Conservation (phyloP, 257 asterid species). For the Scutellaria baicalensis region DNA sequence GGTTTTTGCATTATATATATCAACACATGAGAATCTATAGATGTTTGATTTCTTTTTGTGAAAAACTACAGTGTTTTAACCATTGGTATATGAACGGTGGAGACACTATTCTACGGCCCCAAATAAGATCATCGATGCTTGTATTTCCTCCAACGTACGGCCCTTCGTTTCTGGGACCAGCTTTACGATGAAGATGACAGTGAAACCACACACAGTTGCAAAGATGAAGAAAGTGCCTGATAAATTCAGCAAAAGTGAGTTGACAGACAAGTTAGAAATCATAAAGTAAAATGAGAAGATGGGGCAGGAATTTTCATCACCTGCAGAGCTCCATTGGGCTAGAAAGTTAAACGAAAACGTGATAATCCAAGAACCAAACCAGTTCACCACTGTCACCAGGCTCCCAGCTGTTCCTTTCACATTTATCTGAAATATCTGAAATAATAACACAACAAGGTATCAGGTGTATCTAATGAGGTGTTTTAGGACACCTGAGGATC, state of each 20-base stretch:
- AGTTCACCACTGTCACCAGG: constrained; percentile 73
- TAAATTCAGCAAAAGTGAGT: neutral
- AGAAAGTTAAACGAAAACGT: constrained; percentile 72
- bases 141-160: constrained; percentile 73
- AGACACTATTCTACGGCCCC: neutral
- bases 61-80: too few species aligned
- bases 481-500: neutral
- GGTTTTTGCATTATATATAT: too few species aligned
- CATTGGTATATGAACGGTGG: too few species aligned
- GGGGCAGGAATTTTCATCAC: constrained; percentile 23
- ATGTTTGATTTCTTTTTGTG: too few species aligned
- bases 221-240: constrained; percentile 75
- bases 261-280: neutral
- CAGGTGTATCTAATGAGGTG: neutral
- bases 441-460: neutral
- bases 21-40: too few species aligned
- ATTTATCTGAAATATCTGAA: constrained; percentile 79
- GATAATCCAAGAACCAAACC: constrained; percentile 81
- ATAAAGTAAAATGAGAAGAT: neutral
- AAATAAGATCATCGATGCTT: constrained; percentile 50
- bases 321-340: constrained; percentile 69
- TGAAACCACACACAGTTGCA: constrained; percentile 49
- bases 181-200: constrained; percentile 43
- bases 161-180: constrained; percentile 90
- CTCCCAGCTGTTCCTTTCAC: constrained; percentile 86